These are phyloP conservation scores for Penicillium ochrochloron DNA, from an alignment of 495 filamentous ascomycete species.

Conservation along the genomic window DNA sequence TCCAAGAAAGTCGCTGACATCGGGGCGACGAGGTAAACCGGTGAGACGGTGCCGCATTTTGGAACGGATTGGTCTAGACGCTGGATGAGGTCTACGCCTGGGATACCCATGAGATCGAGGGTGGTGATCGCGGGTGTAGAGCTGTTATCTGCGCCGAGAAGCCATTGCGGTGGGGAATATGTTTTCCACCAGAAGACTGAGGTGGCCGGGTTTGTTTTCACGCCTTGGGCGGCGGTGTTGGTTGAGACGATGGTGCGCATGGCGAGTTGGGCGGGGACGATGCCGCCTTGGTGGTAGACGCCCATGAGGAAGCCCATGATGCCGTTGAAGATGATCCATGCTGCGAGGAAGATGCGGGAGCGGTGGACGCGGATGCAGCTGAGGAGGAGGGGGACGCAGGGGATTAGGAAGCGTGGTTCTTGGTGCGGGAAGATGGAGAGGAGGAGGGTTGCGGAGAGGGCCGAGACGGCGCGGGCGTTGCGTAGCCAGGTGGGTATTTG, in stretches of 20 bases:
- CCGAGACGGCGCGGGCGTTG: conserved; percentile 63
- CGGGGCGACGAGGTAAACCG: conserved; percentile 69
- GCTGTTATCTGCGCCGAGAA: conserved; percentile 76
- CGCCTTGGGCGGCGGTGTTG: conserved; percentile 27
- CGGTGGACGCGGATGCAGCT: conserved; percentile 76
- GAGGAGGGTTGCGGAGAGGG: conserved; percentile 76
- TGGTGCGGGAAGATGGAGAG: conserved; percentile 90
- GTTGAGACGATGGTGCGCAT: conserved; percentile 44
- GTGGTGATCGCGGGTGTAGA: conserved; percentile 58
- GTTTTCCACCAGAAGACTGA: conserved; percentile 95
- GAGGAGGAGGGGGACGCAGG: conserved; percentile 84
- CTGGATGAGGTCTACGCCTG: conserved; percentile 61
- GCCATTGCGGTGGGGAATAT: conserved; percentile 91
- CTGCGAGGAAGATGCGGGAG: conserved; percentile 61
- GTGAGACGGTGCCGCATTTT: conserved; percentile 49
- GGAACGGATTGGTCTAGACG: conserved; percentile 59
- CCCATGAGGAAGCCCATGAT: conserved; percentile 84
- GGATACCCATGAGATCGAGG: conserved; percentile 80
- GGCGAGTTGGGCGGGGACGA: conserved; percentile 77
- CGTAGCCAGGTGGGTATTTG: conserved; percentile 55
- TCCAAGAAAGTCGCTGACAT: conserved; percentile 73
- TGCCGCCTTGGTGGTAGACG: conserved; percentile 89
- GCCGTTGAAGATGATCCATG: conserved; percentile 86
- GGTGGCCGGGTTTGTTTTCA: conserved; percentile 58
- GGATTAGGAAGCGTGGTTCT: conserved; percentile 92